Base-by-base conservation (phyloP, 1,284 basidiomycete genomes). In the Heliocybe sulcata region DNA sequence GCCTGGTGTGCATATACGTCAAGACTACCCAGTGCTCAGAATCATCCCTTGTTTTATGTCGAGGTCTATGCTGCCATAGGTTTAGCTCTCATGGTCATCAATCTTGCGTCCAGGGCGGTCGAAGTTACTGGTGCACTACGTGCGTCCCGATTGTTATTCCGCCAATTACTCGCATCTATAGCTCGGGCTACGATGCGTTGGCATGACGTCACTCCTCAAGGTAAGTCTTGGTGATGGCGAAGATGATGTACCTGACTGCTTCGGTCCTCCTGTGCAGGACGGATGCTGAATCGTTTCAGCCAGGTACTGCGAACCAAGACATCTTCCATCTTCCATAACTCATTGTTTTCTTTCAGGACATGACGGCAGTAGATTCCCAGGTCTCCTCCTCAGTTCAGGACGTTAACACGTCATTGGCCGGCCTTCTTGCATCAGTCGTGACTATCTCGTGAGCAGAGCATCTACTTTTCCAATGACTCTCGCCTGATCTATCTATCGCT, bases 351-450 rank as follows among this genome's bases (percentile, higher is more conserved):
- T 12, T 53, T 9, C 64, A 84, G 73, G 91, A 94, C 65, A 79
- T 92, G 42, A 87, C 90, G 65, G 89, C 85, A 0, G 84, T 93
- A 50, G 90, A 93, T 65, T 73, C 76, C 0, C 82, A 82, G 0
- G 69, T 93, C n/a, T 83, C 84, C 6, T 70, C 76, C 9, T 86
- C 87, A 0, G 69, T 93, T 25, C 82, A 88, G 58, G 77, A 82
- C 3, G 87, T 92, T 51, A 88, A 91, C 60, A 76, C 79, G 0
- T 86, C 87, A 1, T 68, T 92, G 35, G 89, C 87, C 0, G 79
- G 79, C 27, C 87, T 94, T 66, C 75, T 87, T 38, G 81, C 83
- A 1, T 81, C 87, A 2, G 72, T 90, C 31, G 65, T 88, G 35
- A 82, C 81, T 45, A 77, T 85, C 29, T 73, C 77, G 81, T 83